phyloP scores from a whole-genome alignment of 2,329 filamentous ascomycete genomes.

The Xylaria sp. region DNA sequence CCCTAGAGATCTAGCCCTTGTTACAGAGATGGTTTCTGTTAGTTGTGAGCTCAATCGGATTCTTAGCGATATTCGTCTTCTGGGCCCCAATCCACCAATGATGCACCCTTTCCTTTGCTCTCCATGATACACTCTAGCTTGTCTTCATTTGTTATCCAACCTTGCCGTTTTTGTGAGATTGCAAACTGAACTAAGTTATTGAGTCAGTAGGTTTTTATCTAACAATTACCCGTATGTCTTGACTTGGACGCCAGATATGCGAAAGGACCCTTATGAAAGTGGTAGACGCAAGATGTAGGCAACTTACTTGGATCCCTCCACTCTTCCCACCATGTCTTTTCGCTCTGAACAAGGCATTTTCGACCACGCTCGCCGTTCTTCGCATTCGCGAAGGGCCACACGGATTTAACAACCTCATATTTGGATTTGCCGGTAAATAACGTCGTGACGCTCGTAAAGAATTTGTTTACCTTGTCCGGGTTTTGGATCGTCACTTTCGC shows the following conservation, averaged over 20 bases:
- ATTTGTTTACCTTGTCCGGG: constrained; percentile 58
- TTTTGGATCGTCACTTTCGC: constrained; percentile 46
- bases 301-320: constrained; percentile 53
- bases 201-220: constrained; percentile 6
- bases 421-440: constrained; percentile 59
- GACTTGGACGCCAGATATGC: neutral
- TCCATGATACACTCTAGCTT: constrained; percentile 61
- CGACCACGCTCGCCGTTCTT: constrained; percentile 51
- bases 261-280: neutral
- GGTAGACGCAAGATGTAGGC: neutral
- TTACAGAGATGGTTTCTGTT: neutral
- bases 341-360: constrained; percentile 57
- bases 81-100: constrained; percentile 52
- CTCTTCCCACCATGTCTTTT: constrained; percentile 62
- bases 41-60: neutral
- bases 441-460: constrained; percentile 58
- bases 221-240: neutral
- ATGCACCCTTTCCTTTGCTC: constrained; percentile 46
- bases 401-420: constrained; percentile 60
- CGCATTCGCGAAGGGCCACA: constrained; percentile 63
- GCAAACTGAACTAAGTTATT: constrained; percentile 36
- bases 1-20: no score
- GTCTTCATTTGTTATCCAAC: constrained; percentile 59
- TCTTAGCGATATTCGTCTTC: constrained; percentile 34
- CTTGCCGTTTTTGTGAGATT: constrained; percentile 45